Evolutionary conservation across 192 early-diverging fungal genomes (phyloP), one percentile per base, ranked within the genome.

Genomic region (Backusella mclennaniae): DNA sequence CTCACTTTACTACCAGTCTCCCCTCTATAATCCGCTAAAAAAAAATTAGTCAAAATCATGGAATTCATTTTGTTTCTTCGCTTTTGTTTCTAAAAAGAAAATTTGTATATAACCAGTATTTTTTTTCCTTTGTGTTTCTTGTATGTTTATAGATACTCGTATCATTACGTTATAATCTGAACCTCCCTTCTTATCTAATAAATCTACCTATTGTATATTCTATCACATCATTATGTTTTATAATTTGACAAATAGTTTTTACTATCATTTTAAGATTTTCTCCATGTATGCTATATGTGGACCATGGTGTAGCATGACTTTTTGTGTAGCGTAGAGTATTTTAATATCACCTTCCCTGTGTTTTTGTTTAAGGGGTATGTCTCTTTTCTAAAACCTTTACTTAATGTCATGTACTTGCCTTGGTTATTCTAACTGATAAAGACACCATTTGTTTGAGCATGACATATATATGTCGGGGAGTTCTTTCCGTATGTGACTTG

Each of bases 11-110:
- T 23, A 56, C 6, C 21, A 56, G n/a, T 21, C 6, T 6, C n/a
- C 17, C 8, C 19, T 53, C 5, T 14, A 44, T 44, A 17, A 17
- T 15, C 15, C 42, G 42, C 4, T 8, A 59, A 63, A 63, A 59
- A 59, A 59, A 63, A 63, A 63, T 29, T 26, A 63, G 26, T 63
- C 56, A 26, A 21, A 29, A 63, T 29, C 56, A 29, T 63, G 11
- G 26, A 26, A 63, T 63, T 29, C 56, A 6, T 29, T 26, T 63
- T 63, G 26, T 63, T 29, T 63, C 56, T 63, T 29, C 56, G 23
- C 12, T 63, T 23, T 63, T 63, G 56, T 63, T 63, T 63, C 56
- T 63, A 63, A 63, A 63, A 63, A 63, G 56, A 63, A 63, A 29
- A 12, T 63, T 44, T 63, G 56, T 63, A 63, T 63, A 63, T 59